Percentiles rank a stretch among this genome's conserved stretches.
Evolutionary conservation across 106 monocot species (phyloP).

Genomic region (Dendrobium catenatum): DNA sequence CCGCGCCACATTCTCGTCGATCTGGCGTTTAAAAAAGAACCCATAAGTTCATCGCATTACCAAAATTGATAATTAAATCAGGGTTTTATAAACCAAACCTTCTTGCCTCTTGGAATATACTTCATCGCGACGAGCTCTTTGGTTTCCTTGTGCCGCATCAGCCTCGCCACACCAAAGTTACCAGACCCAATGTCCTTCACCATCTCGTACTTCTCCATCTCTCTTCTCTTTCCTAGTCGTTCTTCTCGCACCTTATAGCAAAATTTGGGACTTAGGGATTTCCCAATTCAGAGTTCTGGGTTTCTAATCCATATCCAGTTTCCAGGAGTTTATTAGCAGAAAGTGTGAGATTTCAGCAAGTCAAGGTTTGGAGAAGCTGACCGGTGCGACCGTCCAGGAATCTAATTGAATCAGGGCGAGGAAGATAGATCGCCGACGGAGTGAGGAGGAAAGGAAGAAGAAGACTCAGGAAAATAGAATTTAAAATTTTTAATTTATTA

Average conservation of each 20-base stretch:
- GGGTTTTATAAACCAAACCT: slow-evolving; percentile 11
- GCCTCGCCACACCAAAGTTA: slow-evolving; percentile 85
- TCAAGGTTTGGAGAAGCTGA: not conserved
- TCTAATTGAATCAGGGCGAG: not conserved
- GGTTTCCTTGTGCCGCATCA: slow-evolving; percentile 95
- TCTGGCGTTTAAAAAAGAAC: slow-evolving; percentile 23
- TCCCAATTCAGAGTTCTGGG: not conserved
- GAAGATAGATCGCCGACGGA: not conserved
- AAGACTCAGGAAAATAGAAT: not conserved
- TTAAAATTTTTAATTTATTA: not conserved
- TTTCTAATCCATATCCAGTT: not conserved
- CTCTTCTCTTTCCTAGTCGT: not conserved
- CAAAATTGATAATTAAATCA: not conserved
- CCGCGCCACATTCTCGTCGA: slow-evolving; percentile 85
- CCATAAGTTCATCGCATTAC: not conserved
- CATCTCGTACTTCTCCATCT: slow-evolving; percentile 73
- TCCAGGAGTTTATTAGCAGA: not conserved
- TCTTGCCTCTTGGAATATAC: slow-evolving; percentile 53
- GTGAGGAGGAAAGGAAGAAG: not conserved
- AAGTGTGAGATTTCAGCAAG: not conserved
- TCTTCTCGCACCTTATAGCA: not conserved
- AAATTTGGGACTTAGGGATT: not conserved
- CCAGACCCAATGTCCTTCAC: slow-evolving; percentile 72
- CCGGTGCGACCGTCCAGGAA: not conserved
- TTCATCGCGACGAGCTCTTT: slow-evolving; percentile 98